Base-by-base conservation (phyloP, 1,284 basidiomycete genomes). In the Cutaneotrichosporon mucoides region DNA sequence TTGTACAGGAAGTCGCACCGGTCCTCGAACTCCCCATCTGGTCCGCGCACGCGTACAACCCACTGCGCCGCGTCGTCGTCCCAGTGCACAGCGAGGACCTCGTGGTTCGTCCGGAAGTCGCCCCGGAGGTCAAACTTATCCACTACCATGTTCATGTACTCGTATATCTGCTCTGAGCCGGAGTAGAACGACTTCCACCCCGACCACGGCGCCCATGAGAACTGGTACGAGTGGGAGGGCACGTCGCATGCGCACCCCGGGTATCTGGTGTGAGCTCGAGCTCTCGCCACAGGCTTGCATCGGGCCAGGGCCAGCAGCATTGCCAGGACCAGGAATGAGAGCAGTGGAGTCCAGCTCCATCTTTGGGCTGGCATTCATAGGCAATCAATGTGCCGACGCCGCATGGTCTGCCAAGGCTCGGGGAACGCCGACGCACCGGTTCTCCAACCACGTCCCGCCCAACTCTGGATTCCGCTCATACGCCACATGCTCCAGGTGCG, bases 211-310 rank as follows among this genome's bases (percentile, higher is more conserved):
- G 60, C 59, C 52, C 53, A 71, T n/a, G 63, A 61, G 52, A 67
- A 68, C 58, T 67, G 63, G 53, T 70, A 72, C 46, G 66, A 62
- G 59, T 69, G 62, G 5, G 68, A 68, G 8, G 69, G 69, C 38
- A 71, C 67, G 50, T 73, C 71, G 56, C 70, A 70, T 11, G 64
- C 56, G 51, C 64, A 65, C 11, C 70, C 70, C 7, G 70, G 69
- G 46, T 71, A 71, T 3, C 46, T 48, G 46, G 34, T 6, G 34
- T 48, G 11, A 48, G n/a, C n/a, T n/a, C n/a, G n/a, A n/a, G n/a
- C n/a, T n/a, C n/a, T n/a, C n/a, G n/a, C n/a, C n/a, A n/a, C n/a
- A n/a, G n/a, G n/a, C n/a, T n/a, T n/a, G n/a, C n/a, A n/a, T n/a
- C n/a, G n/a, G n/a, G n/a, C n/a, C n/a, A n/a, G n/a, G n/a, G n/a